Conservation (phyloP, 805 yeast genomes). For the Saccharomycopsis sp. region DNA sequence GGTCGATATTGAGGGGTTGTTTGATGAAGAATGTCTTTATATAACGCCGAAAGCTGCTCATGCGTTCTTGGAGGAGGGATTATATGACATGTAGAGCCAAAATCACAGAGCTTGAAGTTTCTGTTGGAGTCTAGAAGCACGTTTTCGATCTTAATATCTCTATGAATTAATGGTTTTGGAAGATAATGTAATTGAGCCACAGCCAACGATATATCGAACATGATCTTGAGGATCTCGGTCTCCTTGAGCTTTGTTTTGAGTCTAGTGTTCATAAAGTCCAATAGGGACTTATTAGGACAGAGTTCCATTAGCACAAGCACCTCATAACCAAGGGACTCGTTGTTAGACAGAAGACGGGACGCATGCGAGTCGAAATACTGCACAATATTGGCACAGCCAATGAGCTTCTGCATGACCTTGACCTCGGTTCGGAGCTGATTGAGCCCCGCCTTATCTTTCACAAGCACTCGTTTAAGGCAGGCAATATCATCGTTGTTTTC, state of each 20-base stretch:
- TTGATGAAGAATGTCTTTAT: slow-evolving; percentile 66
- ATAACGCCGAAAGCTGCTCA: slow-evolving; percentile 52
- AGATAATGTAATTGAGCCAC: slow-evolving; percentile 78
- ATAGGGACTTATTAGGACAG: slow-evolving; percentile 78
- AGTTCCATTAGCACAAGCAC: slow-evolving; percentile 89
- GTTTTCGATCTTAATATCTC: slow-evolving; percentile 82
- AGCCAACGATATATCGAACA: slow-evolving; percentile 75
- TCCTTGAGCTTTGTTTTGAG: slow-evolving; percentile 73
- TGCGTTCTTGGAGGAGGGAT: slow-evolving; percentile 55
- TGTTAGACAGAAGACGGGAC: slow-evolving; percentile 38
- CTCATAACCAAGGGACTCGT: slow-evolving; percentile 54
- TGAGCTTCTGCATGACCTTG: slow-evolving; percentile 64
- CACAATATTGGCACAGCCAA: slow-evolving; percentile 53
- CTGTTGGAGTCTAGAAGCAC: slow-evolving; percentile 56
- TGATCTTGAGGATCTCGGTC: slow-evolving; percentile 71
- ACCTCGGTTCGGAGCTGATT: slow-evolving; percentile 65
- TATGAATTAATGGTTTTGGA: slow-evolving; percentile 66
- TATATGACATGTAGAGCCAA: slow-evolving; percentile 70
- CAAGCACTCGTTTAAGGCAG: slow-evolving; percentile 69
- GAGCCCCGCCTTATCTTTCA: slow-evolving; percentile 63
- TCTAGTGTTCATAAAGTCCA: slow-evolving; percentile 86
- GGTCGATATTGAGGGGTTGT: slow-evolving; percentile 83
- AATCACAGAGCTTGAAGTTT: slow-evolving; percentile 68
- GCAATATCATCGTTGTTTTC: slow-evolving; percentile 44
- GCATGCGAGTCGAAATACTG: slow-evolving; percentile 74